A percentile compares a stretch with the other conserved stretches of the same genome.
Evolutionary conservation across 2,329 filamentous ascomycete genomes (phyloP).

Genomic region (Macrophomina pseudophaseolina): DNA sequence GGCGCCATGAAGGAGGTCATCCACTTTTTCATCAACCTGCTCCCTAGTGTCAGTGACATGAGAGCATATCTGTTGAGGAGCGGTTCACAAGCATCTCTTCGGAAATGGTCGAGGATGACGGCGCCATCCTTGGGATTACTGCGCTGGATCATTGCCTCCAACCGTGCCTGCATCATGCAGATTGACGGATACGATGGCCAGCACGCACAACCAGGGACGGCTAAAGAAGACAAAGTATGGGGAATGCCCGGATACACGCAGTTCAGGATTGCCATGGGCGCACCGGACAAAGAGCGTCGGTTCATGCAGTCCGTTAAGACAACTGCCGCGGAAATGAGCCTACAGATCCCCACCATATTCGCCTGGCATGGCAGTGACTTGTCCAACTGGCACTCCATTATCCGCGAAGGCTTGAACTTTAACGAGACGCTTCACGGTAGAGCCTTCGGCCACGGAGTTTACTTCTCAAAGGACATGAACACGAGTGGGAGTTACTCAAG

Average conservation of each 20-base stretch:
- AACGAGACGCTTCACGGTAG: conserved; percentile 67
- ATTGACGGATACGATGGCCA: conserved; percentile 49
- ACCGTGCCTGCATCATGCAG: conserved; percentile 83
- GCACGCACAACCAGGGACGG: conserved; percentile 30
- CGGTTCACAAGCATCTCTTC: conserved; percentile 47
- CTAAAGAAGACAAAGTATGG: conserved; percentile 59
- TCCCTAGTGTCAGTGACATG: conserved; percentile 68
- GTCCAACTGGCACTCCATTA: conserved; percentile 87
- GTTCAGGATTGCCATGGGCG: conserved; percentile 86
- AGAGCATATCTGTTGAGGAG: conserved; percentile 48
- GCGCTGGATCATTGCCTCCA: conserved; percentile 89
- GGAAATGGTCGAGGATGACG: conserved; percentile 64
- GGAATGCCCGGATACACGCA: conserved; percentile 74
- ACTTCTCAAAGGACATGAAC: conserved; percentile 68
- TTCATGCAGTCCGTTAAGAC: conserved; percentile 69
- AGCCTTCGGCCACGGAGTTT: conserved; percentile 78
- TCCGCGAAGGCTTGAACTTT: conserved; percentile 81
- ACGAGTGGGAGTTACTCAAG: conserved; percentile 61
- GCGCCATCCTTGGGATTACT: conserved; percentile 71
- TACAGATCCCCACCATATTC: conserved; percentile 72
- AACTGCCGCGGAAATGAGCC: conserved; percentile 47
- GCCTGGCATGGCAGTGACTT: conserved; percentile 84
- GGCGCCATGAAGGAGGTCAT: conserved; percentile 56
- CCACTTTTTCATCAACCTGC: conserved; percentile 59
- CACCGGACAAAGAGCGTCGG: conserved; percentile 83